Evolutionary conservation across 23 red algal species (phyloP).

Genomic region (Agarophyton chilense): DNA sequence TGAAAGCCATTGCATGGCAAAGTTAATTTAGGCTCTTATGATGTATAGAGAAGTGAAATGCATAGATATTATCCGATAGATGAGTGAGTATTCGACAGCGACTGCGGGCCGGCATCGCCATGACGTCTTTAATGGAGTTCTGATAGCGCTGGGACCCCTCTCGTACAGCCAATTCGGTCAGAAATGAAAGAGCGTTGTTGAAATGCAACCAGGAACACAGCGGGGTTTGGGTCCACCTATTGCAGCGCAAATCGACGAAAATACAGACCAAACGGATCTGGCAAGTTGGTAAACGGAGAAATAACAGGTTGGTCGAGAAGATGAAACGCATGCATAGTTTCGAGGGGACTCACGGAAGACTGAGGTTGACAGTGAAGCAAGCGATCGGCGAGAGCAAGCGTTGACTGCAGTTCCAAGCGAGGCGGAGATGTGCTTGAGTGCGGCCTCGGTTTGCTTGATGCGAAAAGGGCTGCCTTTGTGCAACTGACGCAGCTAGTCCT

Average conservation of each 20-base stretch:
- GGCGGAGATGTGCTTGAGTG: neutral
- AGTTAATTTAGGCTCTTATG: conserved; percentile 25
- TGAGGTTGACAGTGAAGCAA: neutral
- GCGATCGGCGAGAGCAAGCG: neutral
- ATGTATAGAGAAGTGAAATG: conserved; percentile 19
- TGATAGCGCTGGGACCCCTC: too few species aligned
- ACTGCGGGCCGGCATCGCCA: conserved; percentile 2
- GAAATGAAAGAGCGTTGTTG: conserved; percentile 32
- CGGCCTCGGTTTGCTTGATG: neutral
- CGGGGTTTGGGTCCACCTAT: too few species aligned
- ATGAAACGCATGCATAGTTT: conserved; percentile 20
- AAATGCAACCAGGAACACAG: conserved; percentile 14
- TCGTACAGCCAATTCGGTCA: conserved; percentile 36
- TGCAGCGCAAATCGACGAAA: too few species aligned
- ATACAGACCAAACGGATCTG: too few species aligned
- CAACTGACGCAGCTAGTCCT: neutral
- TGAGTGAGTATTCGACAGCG: conserved; percentile 24
- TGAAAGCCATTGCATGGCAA: conserved; percentile 50
- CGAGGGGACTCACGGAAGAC: neutral
- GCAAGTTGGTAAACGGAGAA: too few species aligned
- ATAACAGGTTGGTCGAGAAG: conserved; percentile 6
- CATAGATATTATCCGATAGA: conserved; percentile 50
- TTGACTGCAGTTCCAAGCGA: neutral
- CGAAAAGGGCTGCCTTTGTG: neutral
- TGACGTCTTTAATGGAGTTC: conserved; percentile 24